Conservation (phyloP, 805 yeast genomes). For the Cyberlindnera samutprakarnensis region DNA sequence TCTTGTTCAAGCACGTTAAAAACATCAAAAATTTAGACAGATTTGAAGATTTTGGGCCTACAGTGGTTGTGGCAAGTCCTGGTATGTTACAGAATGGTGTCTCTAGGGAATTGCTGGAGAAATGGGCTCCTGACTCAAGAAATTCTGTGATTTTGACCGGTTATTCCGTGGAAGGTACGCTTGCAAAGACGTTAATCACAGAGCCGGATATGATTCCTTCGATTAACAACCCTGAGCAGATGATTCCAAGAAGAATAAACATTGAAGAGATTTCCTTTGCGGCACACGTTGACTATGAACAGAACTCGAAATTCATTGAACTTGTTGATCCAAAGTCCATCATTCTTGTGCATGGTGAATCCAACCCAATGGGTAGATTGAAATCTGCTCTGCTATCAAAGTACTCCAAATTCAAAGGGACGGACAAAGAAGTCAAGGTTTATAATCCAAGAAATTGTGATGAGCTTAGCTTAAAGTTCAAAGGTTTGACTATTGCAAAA, state of each 20-base stretch:
- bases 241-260: constrained; percentile 78
- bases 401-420: constrained; percentile 71
- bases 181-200: constrained; percentile 83
- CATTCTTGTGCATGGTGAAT: constrained; percentile 93
- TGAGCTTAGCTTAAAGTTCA: constrained; percentile 64
- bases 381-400: constrained; percentile 88
- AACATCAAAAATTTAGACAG: constrained; percentile 73
- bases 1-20: constrained; percentile 78
- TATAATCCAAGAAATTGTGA: constrained; percentile 92
- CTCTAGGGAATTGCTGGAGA: constrained; percentile 82
- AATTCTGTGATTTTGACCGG: constrained; percentile 88
- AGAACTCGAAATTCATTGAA: constrained; percentile 87
- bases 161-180: constrained; percentile 96
- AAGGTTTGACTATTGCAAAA: constrained; percentile 79
- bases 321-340: constrained; percentile 77
- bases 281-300: constrained; percentile 98
- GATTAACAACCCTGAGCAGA: constrained; percentile 66
- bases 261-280: constrained; percentile 96
- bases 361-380: constrained; percentile 96
- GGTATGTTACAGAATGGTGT: constrained; percentile 98
- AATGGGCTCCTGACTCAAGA: constrained; percentile 96
- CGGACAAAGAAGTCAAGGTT: constrained; percentile 84
- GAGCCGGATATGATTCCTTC: constrained; percentile 93
- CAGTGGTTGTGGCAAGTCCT: constrained; percentile 94
- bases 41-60: constrained; percentile 90